phyloP scores from a whole-genome alignment of 257 asterid species.

The Nicotiana benthamiana region DNA sequence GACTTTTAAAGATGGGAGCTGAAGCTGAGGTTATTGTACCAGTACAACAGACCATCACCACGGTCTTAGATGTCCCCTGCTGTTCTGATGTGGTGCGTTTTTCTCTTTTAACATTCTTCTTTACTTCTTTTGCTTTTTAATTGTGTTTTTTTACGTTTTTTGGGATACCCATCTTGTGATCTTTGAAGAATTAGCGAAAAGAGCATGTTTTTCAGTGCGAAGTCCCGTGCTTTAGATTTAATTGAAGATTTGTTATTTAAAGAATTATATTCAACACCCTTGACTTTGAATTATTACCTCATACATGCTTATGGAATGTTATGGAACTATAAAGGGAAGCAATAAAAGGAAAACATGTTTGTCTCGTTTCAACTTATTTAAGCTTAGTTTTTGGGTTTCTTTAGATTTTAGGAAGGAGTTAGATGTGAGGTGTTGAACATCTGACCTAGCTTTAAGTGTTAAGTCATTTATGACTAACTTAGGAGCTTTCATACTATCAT shows the following conservation, averaged over 20 bases:
- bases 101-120: background rate
- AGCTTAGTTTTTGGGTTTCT: background rate
- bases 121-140: background rate
- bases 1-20: background rate
- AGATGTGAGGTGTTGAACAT: background rate
- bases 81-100: background rate
- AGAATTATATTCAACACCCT: background rate
- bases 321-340: background rate
- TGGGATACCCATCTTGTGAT: background rate
- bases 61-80: background rate
- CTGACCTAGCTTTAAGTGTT: background rate
- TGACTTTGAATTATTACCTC: background rate
- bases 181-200: too few relatives aligned
- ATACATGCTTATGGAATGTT: background rate
- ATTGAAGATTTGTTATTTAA: background rate
- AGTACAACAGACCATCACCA: background rate
- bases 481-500: background rate
- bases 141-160: background rate
- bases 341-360: background rate
- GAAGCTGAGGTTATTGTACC: slow-evolving; percentile 1
- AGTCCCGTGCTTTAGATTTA: background rate
- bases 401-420: background rate
- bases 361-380: background rate
- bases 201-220: too few relatives aligned
- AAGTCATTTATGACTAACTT: background rate